A percentile compares a stretch with the other conserved stretches of the same genome.
These are phyloP conservation scores for Colletotrichum sp. DNA, from an alignment of 2,329 filamentous ascomycete genomes.

Conservation along the genomic window DNA sequence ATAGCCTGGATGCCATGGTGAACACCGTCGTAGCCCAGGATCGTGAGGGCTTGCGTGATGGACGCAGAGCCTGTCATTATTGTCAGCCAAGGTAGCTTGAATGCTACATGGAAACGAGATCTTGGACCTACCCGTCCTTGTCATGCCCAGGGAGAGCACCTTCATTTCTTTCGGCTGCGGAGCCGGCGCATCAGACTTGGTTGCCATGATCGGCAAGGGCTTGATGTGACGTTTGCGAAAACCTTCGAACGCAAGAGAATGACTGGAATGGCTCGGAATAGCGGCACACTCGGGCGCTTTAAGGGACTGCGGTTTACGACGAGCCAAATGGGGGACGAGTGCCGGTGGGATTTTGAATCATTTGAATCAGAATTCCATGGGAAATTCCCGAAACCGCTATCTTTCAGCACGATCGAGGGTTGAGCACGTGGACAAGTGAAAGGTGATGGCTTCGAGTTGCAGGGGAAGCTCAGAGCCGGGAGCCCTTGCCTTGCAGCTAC, in stretches of 20 bases:
- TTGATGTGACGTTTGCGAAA: neutral
- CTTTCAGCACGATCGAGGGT: neutral
- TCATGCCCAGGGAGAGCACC: constrained; percentile 34
- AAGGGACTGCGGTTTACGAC: neutral
- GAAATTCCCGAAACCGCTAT: neutral
- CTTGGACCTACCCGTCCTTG: constrained; percentile 30
- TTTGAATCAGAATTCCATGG: neutral
- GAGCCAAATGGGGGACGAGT: neutral
- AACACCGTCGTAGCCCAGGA: constrained; percentile 36
- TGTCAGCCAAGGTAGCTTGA: neutral
- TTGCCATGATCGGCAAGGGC: neutral
- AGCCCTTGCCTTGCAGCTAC: neutral
- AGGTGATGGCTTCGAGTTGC: neutral
- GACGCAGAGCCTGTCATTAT: constrained; percentile 27
- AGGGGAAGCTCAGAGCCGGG: neutral
- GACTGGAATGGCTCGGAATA: neutral
- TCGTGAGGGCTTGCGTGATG: constrained; percentile 34
- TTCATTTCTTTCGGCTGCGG: constrained; percentile 26
- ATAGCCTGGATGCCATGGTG: constrained; percentile 33
- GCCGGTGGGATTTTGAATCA: neutral
- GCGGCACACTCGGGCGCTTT: neutral
- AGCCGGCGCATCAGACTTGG: neutral
- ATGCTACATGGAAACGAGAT: neutral
- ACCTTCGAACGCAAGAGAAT: neutral
- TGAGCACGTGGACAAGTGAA: constrained; percentile 1